phyloP scores from a whole-genome alignment of 163 green algal species.

The Scenedesmus sp. region DNA sequence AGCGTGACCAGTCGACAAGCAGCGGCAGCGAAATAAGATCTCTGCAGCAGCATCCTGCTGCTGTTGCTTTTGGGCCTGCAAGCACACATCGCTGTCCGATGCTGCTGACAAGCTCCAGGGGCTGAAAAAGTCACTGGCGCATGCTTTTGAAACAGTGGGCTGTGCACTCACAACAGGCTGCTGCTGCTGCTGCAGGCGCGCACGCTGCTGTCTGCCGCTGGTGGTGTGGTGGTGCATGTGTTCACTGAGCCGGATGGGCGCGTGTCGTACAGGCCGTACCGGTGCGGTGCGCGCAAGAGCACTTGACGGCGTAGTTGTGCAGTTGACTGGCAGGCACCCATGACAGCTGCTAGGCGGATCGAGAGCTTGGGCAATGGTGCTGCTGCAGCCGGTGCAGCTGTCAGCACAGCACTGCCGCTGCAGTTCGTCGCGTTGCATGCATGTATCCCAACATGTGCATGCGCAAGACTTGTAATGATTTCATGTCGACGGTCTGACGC shows the following conservation, averaged over 20 bases:
- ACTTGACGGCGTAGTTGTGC: constrained; percentile 64
- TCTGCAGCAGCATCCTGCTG: background rate
- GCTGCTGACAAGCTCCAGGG: background rate
- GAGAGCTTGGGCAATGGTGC: background rate
- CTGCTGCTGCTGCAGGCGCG: constrained; percentile 7
- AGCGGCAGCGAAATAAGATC: background rate
- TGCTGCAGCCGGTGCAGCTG: background rate
- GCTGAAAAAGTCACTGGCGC: background rate
- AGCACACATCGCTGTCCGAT: too few relatives aligned
- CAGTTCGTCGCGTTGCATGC: too few relatives aligned
- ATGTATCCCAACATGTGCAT: too few relatives aligned
- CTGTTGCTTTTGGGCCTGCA: background rate
- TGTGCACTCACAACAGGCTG: background rate
- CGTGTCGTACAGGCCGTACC: constrained; percentile 73
- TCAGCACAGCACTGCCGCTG: background rate
- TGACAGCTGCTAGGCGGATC: too few relatives aligned
- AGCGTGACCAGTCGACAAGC: background rate
- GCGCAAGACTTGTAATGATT: too few relatives aligned
- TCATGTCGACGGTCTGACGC: constrained; percentile 32
- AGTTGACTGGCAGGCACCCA: too few relatives aligned
- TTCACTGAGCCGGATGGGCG: constrained; percentile 35
- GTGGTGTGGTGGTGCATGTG: constrained; percentile 5
- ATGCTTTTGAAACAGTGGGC: too few relatives aligned
- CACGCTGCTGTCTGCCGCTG: background rate
- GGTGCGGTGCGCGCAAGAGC: constrained; percentile 21